Base-by-base conservation (phyloP, 192 early-diverging fungal genomes). In the Polychytrium aggregatum region DNA sequence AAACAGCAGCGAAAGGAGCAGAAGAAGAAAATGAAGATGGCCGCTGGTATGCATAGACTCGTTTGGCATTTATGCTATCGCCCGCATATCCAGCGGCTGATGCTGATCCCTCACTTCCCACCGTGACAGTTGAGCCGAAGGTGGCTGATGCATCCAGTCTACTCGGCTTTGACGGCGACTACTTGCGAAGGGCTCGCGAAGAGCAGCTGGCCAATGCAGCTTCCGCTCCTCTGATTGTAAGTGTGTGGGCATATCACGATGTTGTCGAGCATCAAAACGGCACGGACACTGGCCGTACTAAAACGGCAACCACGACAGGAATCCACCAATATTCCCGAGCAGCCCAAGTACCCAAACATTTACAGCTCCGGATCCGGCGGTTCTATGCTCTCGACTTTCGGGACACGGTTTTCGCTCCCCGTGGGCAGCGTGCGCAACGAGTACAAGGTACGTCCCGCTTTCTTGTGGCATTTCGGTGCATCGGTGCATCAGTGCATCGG, bases 381-480 rank as follows among this genome's bases (percentile, higher is more conserved):
- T n/a, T 79, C 78, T 26, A 67, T 74, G 48, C 56, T 90, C 24
- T 86, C 86, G 8, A 59, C 80, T 26, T 86, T 85, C 53, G 94
- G 90, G 22, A 71, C 82, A 0, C 70, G 73, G 38, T 88, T 82
- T 60, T 71, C 85, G 13, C 64, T 94, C 16, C 94, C 90, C 1
- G 49, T 54, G 11, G 93, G 90, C 7, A 85, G 85, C 0, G 56
- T 47, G 9, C 80, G 86, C 41, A 64, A 79, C 11, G 88, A 95
- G 50, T 63, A 67, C 41, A 66, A 72, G 57, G 69, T 68, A 54
- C 43, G 29, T 13, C 8, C 17, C 17, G 16, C 41, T 37, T 1
- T 13, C 31, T 10, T 50, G 18, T 9, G 24, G 17, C 46, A 36
- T 34, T 36, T 24, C n/a, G 37, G 13, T 9, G 11, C 39, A 11